Base-by-base conservation (phyloP, 2,329 filamentous ascomycete species). In the Xylaria sp. region DNA sequence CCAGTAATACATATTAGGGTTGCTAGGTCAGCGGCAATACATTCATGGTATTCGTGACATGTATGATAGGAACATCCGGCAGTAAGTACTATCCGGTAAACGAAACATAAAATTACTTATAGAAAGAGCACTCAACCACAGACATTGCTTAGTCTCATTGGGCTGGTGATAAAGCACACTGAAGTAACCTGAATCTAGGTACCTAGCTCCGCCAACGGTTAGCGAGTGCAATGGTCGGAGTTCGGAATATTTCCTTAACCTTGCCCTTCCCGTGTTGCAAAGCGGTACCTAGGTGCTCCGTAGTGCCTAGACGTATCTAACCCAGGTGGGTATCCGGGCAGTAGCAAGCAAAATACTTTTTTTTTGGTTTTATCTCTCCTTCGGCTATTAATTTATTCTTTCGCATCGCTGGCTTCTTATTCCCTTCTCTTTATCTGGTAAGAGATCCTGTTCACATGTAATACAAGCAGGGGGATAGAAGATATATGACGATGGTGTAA, bases 241-340 rank as follows among this genome's bases (percentile, higher is more conserved):
- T 46, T 58, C 56, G 56, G 56, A 58, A 46, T 58, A 58, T 25
- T 58, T 7, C 52, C 52, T n/a, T 15, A 39, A 37, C n/a, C 32
- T 32, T 23, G 23, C 46, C n/a, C 46, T n/a, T n/a, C 44, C 28
- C 28, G 3, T 28, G 28, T 28, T 46, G 6, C 5, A 46, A n/a
- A 46, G 0, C n/a, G 20, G 44, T 15, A n/a, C 4, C 18, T 20
- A 46, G 28, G 52, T 15, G 25, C 28, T n/a, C 2, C n/a, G 32
- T 34, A 18, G 52, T 55, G n/a, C 39, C 12, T 44, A 4, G 28
- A 6, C 28, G 28, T 28, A 28, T 28, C 28, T 28, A 28, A 28
- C 28, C 28, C 28, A 28, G 5, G 28, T 28, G 3, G 28, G 28
- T 28, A 28, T 28, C 28, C 5, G 28, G 28, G 28, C 28, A 3